Percentiles rank a stretch among this genome's conserved stretches.
Evolutionary conservation across 352 stramenopile genomes (phyloP).

Genomic region (Phytophthora pistaciae): DNA sequence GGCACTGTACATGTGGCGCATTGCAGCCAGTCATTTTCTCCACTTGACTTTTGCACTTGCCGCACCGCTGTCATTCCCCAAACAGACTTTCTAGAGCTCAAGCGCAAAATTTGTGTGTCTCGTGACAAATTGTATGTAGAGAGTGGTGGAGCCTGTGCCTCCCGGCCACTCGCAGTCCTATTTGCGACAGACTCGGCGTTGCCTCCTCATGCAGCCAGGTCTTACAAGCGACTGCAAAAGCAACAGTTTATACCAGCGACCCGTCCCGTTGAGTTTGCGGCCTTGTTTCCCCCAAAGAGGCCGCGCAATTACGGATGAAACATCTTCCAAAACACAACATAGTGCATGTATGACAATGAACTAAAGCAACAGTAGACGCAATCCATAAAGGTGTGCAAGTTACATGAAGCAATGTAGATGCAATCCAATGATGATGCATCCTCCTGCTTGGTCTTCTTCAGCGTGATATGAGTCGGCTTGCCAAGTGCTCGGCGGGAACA

Average conservation of each 20-base stretch:
- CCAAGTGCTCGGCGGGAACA: no score
- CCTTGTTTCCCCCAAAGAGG: conserved; percentile 72
- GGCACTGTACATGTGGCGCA: neutral
- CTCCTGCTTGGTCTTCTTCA: no score
- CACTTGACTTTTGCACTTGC: neutral
- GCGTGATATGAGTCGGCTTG: no score
- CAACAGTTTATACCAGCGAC: conserved; percentile 85
- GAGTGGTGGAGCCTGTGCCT: neutral
- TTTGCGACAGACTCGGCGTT: conserved; percentile 85
- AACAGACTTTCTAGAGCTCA: conserved; percentile 4
- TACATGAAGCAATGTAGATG: no score
- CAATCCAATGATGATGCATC: neutral
- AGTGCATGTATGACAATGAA: neutral
- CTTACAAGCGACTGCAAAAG: conserved; percentile 90
- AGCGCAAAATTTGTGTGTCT: neutral
- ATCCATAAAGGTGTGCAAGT: no score
- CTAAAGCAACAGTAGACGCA: neutral
- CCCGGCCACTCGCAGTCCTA: conserved; percentile 70
- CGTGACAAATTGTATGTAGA: conserved; percentile 10
- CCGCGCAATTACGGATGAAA: conserved; percentile 87
- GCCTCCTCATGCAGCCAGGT: conserved; percentile 69
- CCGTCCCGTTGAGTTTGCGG: conserved; percentile 87
- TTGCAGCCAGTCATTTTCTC: conserved; percentile 28
- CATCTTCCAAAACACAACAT: conserved; percentile 32
- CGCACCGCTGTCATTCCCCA: conserved; percentile 16